These are phyloP conservation scores for Arthroderma uncinatum DNA, from an alignment of 2,329 filamentous ascomycete genomes.

Conservation along the genomic window DNA sequence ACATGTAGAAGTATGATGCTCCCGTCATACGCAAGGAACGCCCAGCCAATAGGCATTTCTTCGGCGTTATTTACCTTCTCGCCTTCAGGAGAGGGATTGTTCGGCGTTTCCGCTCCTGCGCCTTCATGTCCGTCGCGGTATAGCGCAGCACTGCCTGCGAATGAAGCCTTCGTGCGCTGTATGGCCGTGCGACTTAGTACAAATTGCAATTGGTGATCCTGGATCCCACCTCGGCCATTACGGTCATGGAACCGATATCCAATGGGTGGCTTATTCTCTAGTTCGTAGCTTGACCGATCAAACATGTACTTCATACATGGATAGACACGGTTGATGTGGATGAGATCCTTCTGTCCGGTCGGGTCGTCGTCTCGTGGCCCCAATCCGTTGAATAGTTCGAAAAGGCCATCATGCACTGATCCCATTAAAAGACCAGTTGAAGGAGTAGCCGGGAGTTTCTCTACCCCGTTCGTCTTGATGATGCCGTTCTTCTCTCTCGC, in stretches of 20 bases:
- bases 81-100: neutral
- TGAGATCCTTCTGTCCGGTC: neutral
- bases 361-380: neutral
- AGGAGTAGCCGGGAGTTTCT: conserved; percentile 20
- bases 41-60: conserved; percentile 31
- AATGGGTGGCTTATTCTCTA: conserved; percentile 11
- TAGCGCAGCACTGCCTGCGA: conserved; percentile 29
- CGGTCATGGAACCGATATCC: conserved; percentile 25
- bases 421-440: conserved; percentile 29
- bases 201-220: conserved; percentile 25
- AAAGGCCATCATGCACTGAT: conserved; percentile 26
- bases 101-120: neutral
- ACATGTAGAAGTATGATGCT: conserved; percentile 31
- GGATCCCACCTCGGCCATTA: conserved; percentile 20
- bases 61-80: conserved; percentile 7
- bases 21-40: conserved; percentile 30
- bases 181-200: conserved; percentile 32
- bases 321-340: conserved; percentile 11
- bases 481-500: neutral
- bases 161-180: conserved; percentile 25
- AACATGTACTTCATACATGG: conserved; percentile 33
- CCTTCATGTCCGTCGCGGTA: conserved; percentile 17
- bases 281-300: conserved; percentile 13
- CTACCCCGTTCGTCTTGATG: neutral
- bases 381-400: conserved; percentile 10